These are phyloP conservation scores for Ceratobasidium sp. DNA, from an alignment of 1,284 basidiomycete genomes.

Conservation along the genomic window DNA sequence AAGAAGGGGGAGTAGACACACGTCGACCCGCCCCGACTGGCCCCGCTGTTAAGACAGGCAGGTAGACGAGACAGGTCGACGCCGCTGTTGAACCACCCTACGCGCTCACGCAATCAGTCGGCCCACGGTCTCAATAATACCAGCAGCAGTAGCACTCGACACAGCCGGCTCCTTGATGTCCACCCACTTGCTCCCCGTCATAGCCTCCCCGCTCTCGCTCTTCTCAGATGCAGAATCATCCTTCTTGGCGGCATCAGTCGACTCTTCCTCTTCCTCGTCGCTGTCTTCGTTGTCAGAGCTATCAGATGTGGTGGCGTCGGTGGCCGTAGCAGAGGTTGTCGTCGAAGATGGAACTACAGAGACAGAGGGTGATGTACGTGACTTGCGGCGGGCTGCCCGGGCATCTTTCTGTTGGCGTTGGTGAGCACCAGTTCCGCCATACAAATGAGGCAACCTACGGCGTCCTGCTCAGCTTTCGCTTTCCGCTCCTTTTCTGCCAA, in stretches of 20 bases:
- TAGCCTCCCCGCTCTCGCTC: constrained; percentile 9
- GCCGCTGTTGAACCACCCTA: not conserved
- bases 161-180: constrained; percentile 32
- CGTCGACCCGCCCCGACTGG: not conserved
- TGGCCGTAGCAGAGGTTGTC: constrained; percentile 6
- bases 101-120: constrained; percentile 12
- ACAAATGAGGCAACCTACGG: constrained; percentile 40
- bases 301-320: constrained; percentile 23
- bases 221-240: constrained; percentile 39
- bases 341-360: constrained; percentile 20
- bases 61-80: constrained; percentile 2
- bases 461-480: constrained; percentile 37
- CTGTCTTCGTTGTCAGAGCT: constrained; percentile 43
- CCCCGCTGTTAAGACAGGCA: not conserved
- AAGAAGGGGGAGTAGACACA: constrained; percentile 4
- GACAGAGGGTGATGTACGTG: constrained; percentile 30
- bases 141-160: constrained; percentile 26
- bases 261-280: constrained; percentile 25
- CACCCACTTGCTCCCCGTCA: constrained; percentile 35
- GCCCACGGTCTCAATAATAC: constrained; percentile 40
- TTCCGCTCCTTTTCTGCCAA: constrained; percentile 50
- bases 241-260: constrained; percentile 6
- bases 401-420: not conserved
- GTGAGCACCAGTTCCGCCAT: constrained; percentile 30
- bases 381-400: constrained; percentile 11